Evolutionary conservation across 1,284 basidiomycete species (phyloP).

Genomic region (Bjerkandera adusta): DNA sequence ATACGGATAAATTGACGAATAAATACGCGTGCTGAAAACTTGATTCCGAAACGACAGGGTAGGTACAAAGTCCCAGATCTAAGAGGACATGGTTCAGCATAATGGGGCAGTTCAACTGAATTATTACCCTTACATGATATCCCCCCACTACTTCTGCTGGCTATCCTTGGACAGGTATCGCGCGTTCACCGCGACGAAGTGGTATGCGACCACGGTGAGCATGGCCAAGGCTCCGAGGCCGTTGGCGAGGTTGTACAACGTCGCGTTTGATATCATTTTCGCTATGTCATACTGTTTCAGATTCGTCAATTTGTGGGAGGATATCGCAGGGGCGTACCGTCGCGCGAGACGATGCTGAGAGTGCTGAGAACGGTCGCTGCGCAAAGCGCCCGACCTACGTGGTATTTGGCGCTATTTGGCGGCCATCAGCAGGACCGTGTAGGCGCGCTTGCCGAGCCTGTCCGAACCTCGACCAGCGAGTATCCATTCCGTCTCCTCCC

Average conservation of each 20-base stretch:
- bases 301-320: neutral
- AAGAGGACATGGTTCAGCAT: too few species aligned
- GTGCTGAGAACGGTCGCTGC: neutral
- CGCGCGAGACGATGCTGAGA: conserved; percentile 2
- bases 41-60: too few species aligned
- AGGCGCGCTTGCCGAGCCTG: conserved; percentile 17
- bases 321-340: neutral
- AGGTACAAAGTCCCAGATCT: too few species aligned
- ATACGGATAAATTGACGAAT: too few species aligned
- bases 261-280: conserved; percentile 80
- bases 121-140: too few species aligned
- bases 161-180: conserved; percentile 40
- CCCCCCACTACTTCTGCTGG: neutral
- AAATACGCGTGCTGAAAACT: too few species aligned
- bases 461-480: conserved; percentile 17
- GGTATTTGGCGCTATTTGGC: conserved; percentile 21
- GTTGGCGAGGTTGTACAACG: conserved; percentile 83
- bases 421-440: conserved; percentile 17
- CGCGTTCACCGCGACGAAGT: conserved; percentile 84
- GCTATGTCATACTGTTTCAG: neutral
- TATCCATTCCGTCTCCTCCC: conserved; percentile 8
- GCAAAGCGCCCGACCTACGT: conserved; percentile 8
- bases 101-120: too few species aligned
- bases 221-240: conserved; percentile 81
- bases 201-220: conserved; percentile 81